Conservation (phyloP, 495 filamentous ascomycete genomes). For the Daldinia concentrica region DNA sequence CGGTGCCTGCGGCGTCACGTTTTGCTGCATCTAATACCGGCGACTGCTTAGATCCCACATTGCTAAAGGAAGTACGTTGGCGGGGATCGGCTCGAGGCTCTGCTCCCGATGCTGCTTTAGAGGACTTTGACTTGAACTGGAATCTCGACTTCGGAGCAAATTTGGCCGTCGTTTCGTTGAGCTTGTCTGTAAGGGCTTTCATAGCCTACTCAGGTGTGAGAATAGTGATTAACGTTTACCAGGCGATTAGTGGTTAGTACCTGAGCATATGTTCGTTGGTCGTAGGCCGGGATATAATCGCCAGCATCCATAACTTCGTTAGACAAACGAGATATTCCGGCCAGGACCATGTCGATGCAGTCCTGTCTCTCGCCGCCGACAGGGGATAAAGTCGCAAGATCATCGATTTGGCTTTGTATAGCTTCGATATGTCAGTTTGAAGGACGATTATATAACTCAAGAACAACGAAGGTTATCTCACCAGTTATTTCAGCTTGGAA, state of each 20-base stretch:
- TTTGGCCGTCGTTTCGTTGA: slow-evolving; percentile 54
- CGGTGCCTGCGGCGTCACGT: slow-evolving; percentile 43
- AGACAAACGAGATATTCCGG: slow-evolving; percentile 54
- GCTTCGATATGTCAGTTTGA: slow-evolving; percentile 37
- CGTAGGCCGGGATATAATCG: slow-evolving; percentile 57
- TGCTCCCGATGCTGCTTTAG: slow-evolving; percentile 18
- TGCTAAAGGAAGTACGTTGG: slow-evolving; percentile 32
- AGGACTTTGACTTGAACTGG: slow-evolving; percentile 56
- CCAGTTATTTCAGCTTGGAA: slow-evolving; percentile 78
- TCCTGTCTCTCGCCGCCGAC: slow-evolving; percentile 57
- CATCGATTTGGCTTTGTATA: slow-evolving; percentile 54
- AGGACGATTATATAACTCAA: background rate
- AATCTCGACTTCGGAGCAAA: slow-evolving; percentile 56
- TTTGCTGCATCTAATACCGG: slow-evolving; percentile 42
- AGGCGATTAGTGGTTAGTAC: slow-evolving; percentile 20
- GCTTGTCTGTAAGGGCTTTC: slow-evolving; percentile 54
- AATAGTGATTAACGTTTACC: background rate
- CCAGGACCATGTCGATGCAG: slow-evolving; percentile 55
- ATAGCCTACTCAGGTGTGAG: slow-evolving; percentile 45
- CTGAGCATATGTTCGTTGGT: slow-evolving; percentile 55
- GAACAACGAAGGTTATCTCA: slow-evolving; percentile 49
- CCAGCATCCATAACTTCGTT: slow-evolving; percentile 56
- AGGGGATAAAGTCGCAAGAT: slow-evolving; percentile 47
- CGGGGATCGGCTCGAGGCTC: slow-evolving; percentile 25
- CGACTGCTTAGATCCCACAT: slow-evolving; percentile 25